Conservation (phyloP, 1,284 basidiomycete species). For the Afroboletus lepidellus region DNA sequence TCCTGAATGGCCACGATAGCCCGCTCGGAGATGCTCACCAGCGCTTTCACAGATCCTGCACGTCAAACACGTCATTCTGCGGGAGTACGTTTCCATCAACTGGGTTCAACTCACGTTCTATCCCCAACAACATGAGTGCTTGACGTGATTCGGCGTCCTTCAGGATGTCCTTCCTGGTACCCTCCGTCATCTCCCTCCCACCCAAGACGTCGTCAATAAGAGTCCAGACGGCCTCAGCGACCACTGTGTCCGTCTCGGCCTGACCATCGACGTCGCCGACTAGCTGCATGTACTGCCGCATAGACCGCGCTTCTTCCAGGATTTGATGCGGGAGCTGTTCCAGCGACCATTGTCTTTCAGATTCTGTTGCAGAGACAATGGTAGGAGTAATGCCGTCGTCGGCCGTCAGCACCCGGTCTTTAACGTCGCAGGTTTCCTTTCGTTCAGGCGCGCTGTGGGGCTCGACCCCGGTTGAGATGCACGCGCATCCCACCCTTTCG, state of each 20-base stretch:
- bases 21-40: conserved; percentile 25
- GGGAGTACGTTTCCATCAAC: background rate
- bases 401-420: too few species aligned
- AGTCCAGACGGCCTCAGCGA: conserved; percentile 38
- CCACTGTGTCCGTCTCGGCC: conserved; percentile 12
- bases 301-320: conserved; percentile 43
- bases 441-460: too few species aligned
- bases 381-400: background rate
- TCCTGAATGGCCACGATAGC: conserved; percentile 22
- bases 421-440: too few species aligned
- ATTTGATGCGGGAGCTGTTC: conserved; percentile 52
- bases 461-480: background rate
- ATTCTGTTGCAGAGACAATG: too few species aligned
- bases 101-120: conserved; percentile 46
- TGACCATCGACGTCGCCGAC: conserved; percentile 30
- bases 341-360: conserved; percentile 39
- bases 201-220: conserved; percentile 52
- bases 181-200: conserved; percentile 37
- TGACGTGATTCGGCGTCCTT: conserved; percentile 50
- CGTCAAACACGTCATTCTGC: background rate
- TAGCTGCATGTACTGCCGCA: conserved; percentile 48
- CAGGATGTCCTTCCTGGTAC: conserved; percentile 47
- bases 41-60: conserved; percentile 28
- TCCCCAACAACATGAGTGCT: conserved; percentile 51
- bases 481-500: conserved; percentile 7